Percentiles rank a stretch among this genome's conserved stretches.
Conservation (phyloP, 2,329 filamentous ascomycete genomes). For the Emergomyces africanus region DNA sequence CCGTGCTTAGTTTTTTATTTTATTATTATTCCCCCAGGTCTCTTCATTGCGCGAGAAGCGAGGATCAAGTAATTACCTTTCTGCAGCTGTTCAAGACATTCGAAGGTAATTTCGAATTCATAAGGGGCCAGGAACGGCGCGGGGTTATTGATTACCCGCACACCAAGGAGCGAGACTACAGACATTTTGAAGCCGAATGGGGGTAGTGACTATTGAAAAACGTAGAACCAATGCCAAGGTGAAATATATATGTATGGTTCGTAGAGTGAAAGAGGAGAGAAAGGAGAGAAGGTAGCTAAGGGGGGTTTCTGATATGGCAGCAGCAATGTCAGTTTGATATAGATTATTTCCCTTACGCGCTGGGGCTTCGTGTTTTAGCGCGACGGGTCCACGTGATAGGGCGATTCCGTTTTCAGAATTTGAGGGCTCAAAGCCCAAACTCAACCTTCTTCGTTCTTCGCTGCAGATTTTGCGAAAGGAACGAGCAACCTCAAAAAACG, state of each 20-base stretch:
- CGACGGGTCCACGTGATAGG: background rate
- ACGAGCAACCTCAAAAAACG: background rate
- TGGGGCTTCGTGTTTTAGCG: conserved; percentile 1
- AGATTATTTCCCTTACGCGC: background rate
- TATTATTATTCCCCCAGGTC: background rate
- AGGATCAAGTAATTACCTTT: conserved; percentile 51
- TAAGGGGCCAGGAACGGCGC: conserved; percentile 87
- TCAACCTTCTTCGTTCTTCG: background rate
- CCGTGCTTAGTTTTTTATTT: background rate
- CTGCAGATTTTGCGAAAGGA: background rate
- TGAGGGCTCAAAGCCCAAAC: background rate
- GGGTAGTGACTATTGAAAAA: background rate
- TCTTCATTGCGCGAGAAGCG: background rate
- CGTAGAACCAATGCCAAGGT: background rate
- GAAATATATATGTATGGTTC: background rate
- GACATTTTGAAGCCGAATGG: conserved; percentile 53
- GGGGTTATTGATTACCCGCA: conserved; percentile 95
- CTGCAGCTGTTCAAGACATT: conserved; percentile 86
- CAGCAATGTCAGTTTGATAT: background rate
- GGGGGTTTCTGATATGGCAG: background rate
- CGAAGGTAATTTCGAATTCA: conserved; percentile 97
- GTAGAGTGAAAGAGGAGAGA: background rate
- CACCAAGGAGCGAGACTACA: conserved; percentile 87
- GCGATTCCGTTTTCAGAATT: background rate
- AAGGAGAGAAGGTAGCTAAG: background rate